Percentiles rank a stretch among this genome's conserved stretches.
Evolutionary conservation across 768 basidiomycete genomes (phyloP).

Genomic region (Termitomyces sp.): DNA sequence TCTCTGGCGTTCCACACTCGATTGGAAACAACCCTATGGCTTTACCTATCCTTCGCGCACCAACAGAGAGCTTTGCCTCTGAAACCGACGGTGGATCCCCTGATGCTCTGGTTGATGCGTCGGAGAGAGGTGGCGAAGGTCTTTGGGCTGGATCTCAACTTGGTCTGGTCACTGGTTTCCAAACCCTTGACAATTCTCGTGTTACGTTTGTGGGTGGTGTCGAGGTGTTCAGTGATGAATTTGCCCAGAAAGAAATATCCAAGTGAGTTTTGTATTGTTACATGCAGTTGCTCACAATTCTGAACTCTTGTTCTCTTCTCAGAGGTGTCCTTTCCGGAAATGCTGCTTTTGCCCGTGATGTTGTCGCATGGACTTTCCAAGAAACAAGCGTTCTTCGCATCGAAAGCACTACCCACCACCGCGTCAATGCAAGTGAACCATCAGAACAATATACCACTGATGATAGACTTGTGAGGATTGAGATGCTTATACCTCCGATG

Average conservation of each 20-base stretch:
- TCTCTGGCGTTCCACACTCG: constrained; percentile 66
- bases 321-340: constrained; percentile 74
- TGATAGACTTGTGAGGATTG: constrained; percentile 66
- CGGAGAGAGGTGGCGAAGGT: constrained; percentile 74
- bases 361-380: constrained; percentile 90
- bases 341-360: constrained; percentile 63
- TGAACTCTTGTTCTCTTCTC: constrained; percentile 2
- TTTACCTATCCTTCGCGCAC: constrained; percentile 78
- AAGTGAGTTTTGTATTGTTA: constrained; percentile 38
- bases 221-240: constrained; percentile 76
- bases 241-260: constrained; percentile 57
- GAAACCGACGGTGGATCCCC: constrained; percentile 64
- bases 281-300: not conserved
- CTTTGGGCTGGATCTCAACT: constrained; percentile 80
- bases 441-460: constrained; percentile 80
- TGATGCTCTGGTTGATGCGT: constrained; percentile 63
- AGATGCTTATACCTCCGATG: not conserved
- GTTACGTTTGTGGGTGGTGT: constrained; percentile 80
- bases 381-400: constrained; percentile 80
- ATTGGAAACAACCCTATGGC: constrained; percentile 73
- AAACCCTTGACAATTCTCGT: constrained; percentile 73
- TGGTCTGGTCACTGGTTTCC: constrained; percentile 84
- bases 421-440: constrained; percentile 57
- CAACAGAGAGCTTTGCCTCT: constrained; percentile 70
- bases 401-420: constrained; percentile 70